Evolutionary conservation across 2,329 filamentous ascomycete species (phyloP), one percentile per base, ranked within the genome.

Genomic region (Pseudonectria buxi): DNA sequence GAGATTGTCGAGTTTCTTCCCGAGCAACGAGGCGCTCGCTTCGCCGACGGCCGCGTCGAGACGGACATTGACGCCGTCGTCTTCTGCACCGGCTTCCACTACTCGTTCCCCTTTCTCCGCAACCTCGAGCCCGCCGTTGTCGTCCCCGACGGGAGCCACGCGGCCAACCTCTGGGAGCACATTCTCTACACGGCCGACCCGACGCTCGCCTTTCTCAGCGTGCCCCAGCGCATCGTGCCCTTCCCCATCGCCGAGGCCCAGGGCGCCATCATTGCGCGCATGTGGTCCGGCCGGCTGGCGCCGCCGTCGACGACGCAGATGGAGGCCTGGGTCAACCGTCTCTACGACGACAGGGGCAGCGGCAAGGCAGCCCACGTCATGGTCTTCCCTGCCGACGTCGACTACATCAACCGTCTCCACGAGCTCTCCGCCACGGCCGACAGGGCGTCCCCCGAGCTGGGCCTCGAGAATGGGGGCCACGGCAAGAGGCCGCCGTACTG

Each of bases 1-100:
- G 58, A 69, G 33, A 78, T 78, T 33, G 61, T 65, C 2, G 72
- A 49, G 53, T 74, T 54, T 41, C 59, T 53, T 24, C 50, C 58
- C 0, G 49, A 65, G 66, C 42, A 69, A 63, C 15, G 65, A 62
- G n/a, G 56, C 68, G 36, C 87, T 0, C 66, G 71, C 25, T 85
- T 90, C 39, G 65, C 70, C 28, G 69, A 84, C 44, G 80, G 79
- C 2, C 67, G 65, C 0, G 53, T 81, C 7, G 83, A 86, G 53
- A 59, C 61, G 2, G 64, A 77, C 15, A 61, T 95, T 32, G 87
- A 94, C 51, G 71, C 75, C 0, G 64, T 94, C 10, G 55, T 95
- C 12, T 95, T 89, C 59, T 87, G 85, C 56, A 95, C 88, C 0
- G 88, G 88, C 0, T 95, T 92, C 54, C 75, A 90, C 41, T 94